Evolutionary conservation across 2,329 filamentous ascomycete genomes (phyloP).

Genomic region (Alternaria sp.): DNA sequence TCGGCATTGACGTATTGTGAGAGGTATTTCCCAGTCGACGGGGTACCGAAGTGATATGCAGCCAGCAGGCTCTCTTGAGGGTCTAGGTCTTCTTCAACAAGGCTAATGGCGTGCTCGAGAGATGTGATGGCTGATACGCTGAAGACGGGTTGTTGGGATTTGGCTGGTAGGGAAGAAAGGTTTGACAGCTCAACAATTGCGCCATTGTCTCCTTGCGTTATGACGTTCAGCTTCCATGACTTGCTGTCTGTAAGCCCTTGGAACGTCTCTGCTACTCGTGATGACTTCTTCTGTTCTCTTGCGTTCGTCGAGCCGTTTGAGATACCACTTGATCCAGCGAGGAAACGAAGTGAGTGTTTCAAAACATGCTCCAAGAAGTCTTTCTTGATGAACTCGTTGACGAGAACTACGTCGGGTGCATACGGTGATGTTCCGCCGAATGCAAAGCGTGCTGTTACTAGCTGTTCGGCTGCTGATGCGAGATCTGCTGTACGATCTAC

Average conservation of each 20-base stretch:
- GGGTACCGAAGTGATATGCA: conserved; percentile 63
- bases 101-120: conserved; percentile 65
- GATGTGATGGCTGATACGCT: conserved; percentile 59
- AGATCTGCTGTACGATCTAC: conserved; percentile 69
- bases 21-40: conserved; percentile 66
- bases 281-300: conserved; percentile 20
- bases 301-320: conserved; percentile 23
- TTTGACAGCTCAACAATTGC: conserved; percentile 40
- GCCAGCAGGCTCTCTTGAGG: conserved; percentile 49
- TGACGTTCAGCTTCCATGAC: conserved; percentile 31
- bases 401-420: conserved; percentile 68
- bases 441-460: conserved; percentile 64
- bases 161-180: conserved; percentile 41
- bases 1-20: conserved; percentile 64
- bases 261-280: conserved; percentile 15
- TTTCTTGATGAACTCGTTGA: conserved; percentile 70
- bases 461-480: conserved; percentile 60
- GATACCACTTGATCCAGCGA: conserved; percentile 24
- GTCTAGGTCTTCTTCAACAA: conserved; percentile 49
- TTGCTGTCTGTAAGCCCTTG: conserved; percentile 22
- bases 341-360: conserved; percentile 48
- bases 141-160: conserved; percentile 56
- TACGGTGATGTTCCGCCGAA: conserved; percentile 68
- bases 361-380: conserved; percentile 63
- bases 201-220: conserved; percentile 37